These are phyloP conservation scores for Suhomyces faveliae DNA, from an alignment of 805 yeast genomes.

Conservation along the genomic window DNA sequence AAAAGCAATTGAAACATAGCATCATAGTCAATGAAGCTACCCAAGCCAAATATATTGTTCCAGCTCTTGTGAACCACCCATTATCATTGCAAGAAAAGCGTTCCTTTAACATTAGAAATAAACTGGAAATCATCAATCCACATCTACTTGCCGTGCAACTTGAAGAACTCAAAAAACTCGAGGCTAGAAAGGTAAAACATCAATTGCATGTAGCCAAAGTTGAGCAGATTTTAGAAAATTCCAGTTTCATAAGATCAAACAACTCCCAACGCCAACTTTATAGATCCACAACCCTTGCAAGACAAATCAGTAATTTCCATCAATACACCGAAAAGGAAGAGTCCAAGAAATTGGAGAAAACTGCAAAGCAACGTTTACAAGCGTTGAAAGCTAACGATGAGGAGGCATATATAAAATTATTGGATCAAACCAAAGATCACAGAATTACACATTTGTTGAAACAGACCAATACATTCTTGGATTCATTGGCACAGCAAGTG, in stretches of 20 bases:
- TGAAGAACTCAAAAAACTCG: conserved; percentile 67
- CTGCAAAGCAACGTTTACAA: conserved; percentile 84
- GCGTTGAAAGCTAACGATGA: conserved; percentile 86
- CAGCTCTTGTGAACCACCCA: conserved; percentile 51
- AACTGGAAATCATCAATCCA: conserved; percentile 70
- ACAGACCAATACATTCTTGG: conserved; percentile 77
- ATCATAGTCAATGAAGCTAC: conserved; percentile 53
- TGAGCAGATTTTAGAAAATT: conserved; percentile 24
- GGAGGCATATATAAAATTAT: conserved; percentile 78
- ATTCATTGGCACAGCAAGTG: conserved; percentile 76
- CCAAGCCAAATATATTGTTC: conserved; percentile 55
- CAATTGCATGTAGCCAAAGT: conserved; percentile 25
- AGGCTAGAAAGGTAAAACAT: conserved; percentile 29
- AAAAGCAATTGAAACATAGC: conserved; percentile 65
- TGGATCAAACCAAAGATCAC: conserved; percentile 84
- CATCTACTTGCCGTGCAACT: conserved; percentile 73
- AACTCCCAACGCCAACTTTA: conserved; percentile 23
- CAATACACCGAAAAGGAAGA: conserved; percentile 68
- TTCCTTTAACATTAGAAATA: conserved; percentile 64
- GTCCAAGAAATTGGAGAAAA: conserved; percentile 68
- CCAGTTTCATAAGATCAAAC: conserved; percentile 21
- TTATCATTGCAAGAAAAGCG: conserved; percentile 66
- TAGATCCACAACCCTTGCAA: conserved; percentile 25
- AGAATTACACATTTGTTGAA: conserved; percentile 80
- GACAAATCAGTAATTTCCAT: conserved; percentile 49